phyloP scores from a whole-genome alignment of 352 stramenopile genomes.

The Peronospora belbahrii region DNA sequence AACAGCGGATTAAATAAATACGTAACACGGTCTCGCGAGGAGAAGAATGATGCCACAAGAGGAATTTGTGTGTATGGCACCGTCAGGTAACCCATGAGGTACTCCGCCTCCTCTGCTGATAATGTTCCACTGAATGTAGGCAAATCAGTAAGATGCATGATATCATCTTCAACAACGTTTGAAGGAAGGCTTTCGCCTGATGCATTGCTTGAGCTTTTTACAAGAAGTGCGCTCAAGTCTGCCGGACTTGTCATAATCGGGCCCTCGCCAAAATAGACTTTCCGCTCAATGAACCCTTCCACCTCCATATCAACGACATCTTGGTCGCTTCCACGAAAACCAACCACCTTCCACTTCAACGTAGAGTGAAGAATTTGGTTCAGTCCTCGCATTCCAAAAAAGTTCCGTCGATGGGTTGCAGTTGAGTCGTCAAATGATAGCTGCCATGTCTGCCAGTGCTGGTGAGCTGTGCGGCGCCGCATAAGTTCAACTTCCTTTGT shows the following conservation, averaged over 20 bases:
- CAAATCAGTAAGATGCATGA: constrained; percentile 94
- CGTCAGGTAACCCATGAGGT: constrained; percentile 97
- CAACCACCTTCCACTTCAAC: constrained; percentile 83
- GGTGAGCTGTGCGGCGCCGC: constrained; percentile 59
- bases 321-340: constrained; percentile 83
- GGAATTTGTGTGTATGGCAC: constrained; percentile 98
- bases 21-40: constrained; percentile 82
- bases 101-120: constrained; percentile 94
- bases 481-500: constrained; percentile 86
- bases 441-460: constrained; percentile 85
- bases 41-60: constrained; percentile 96
- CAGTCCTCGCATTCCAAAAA: constrained; percentile 66
- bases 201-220: constrained; percentile 40
- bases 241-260: constrained; percentile 75
- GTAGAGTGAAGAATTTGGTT: constrained; percentile 54
- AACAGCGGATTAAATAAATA: constrained; percentile 84
- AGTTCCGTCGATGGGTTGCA: constrained; percentile 64
- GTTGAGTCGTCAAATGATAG: constrained; percentile 83
- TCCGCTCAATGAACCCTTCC: constrained; percentile 79
- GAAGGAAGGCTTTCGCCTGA: constrained; percentile 24
- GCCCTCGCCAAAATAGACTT: constrained; percentile 84
- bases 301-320: constrained; percentile 87
- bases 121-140: constrained; percentile 95
- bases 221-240: constrained; percentile 48
- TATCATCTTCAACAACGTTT: constrained; percentile 93